Evolutionary conservation across 1,284 basidiomycete genomes (phyloP), one percentile per base, ranked within the genome.

Genomic region (Irpex sp.): DNA sequence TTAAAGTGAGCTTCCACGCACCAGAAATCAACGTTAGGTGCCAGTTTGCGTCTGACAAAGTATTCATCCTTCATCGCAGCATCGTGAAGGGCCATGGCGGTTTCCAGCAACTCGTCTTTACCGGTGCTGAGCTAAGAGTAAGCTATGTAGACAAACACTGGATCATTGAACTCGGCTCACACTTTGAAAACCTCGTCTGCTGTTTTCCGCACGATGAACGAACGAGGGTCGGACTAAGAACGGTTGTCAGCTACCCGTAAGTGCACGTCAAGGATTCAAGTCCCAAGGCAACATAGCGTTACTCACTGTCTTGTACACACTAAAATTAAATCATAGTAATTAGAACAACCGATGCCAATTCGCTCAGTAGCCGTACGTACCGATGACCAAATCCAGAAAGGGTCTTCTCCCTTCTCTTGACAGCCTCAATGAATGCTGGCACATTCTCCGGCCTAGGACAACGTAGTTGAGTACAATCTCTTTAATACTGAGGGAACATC

Each of bases 151-250:
- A 11, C 53, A 35, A 26, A 9, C 19, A 55, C 8, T 8, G 21
- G 2, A 26, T 15, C 19, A 17, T 17, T 50, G n/a, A 26, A 58
- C 63, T 57, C 19, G 39, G 68, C 83, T 66, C 74, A 92, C 92
- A 93, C 84, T 73, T 86, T 85, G 77, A 94, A 94, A 4, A 95
- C 92, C 67, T 94, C 93, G 70, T 94, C 90, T 9, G 93, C 93
- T 5, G 88, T 92, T 77, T 92, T 89, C 61, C 93, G 86, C 55
- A 96, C 90, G 69, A 95, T 93, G 72, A 90, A 93, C 1, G 91
- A 93, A 31, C 93, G 85, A 21, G 93, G 93, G 74, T 95, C 93
- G 31, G 90, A 92, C 88, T 92, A 51, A 8, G 6, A 33, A 21
- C 7, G 7, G 1, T 35, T 8, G 33, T 35, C 7, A 35, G 33